Percentiles rank a stretch among this genome's conserved stretches.
Evolutionary conservation across 768 basidiomycete species (phyloP).

Genomic region (Leccinum incarnatum): DNA sequence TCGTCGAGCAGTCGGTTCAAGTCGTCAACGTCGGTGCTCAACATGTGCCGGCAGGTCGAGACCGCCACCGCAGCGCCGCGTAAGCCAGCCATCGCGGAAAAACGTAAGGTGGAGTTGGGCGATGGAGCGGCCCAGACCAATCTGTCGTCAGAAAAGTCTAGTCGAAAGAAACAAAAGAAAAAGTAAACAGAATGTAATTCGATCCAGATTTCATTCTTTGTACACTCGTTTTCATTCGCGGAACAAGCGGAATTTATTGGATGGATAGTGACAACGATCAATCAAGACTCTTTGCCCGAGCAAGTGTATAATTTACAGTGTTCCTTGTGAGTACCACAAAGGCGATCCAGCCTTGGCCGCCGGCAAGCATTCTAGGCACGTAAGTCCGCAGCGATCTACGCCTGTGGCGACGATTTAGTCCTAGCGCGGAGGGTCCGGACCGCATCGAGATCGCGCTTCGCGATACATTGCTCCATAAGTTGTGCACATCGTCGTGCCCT

Average conservation of each 20-base stretch:
- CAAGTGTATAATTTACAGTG: neutral
- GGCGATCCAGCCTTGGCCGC: neutral
- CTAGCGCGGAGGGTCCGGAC: constrained; percentile 24
- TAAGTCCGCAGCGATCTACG: constrained; percentile 3
- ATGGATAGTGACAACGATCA: too few species aligned
- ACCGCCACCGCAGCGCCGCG: constrained; percentile 12
- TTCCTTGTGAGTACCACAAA: neutral
- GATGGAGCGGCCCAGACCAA: constrained; percentile 27
- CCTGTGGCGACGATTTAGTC: constrained; percentile 4
- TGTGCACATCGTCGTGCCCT: constrained; percentile 31
- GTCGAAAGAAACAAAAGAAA: constrained; percentile 47
- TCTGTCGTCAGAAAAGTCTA: constrained; percentile 36
- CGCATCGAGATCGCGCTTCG: constrained; percentile 12
- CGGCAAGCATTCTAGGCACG: neutral
- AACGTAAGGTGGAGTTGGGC: constrained; percentile 38
- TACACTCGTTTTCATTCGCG: neutral
- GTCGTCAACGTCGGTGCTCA: constrained; percentile 56
- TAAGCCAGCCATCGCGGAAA: constrained; percentile 17
- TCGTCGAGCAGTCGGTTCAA: constrained; percentile 57
- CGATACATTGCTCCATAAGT: constrained; percentile 28
- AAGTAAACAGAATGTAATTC: constrained; percentile 17
- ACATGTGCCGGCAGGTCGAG: constrained; percentile 64
- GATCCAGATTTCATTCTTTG: neutral
- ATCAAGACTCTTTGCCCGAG: neutral
- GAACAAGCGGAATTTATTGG: neutral